These are phyloP conservation scores for Protomyces arabidopsidicola DNA, from an alignment of 1,139 yeast genomes.

Conservation along the genomic window DNA sequence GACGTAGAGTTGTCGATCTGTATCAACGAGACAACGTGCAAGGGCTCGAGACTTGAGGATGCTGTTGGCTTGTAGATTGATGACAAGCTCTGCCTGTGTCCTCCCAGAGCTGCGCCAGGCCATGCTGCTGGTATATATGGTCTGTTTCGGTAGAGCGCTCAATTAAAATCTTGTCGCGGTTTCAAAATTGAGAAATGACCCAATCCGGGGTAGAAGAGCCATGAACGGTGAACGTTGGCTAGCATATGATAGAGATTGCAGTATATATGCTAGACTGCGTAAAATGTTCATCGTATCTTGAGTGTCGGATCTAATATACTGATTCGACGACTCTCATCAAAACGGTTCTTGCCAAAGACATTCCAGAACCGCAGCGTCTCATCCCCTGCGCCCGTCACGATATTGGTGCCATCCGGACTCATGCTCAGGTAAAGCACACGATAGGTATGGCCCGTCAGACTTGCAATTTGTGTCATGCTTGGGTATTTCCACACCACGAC, in stretches of 20 bases:
- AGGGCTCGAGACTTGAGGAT: not conserved
- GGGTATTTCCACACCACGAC: slow-evolving; percentile 94
- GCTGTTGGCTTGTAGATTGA: not conserved
- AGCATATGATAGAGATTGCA: too few relatives aligned
- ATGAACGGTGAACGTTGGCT: too few relatives aligned
- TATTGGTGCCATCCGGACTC: slow-evolving; percentile 96
- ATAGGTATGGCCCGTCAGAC: slow-evolving; percentile 88
- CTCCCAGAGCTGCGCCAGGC: not conserved
- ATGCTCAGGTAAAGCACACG: slow-evolving; percentile 83
- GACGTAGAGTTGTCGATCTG: slow-evolving; percentile 3
- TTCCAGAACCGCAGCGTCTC: slow-evolving; percentile 59
- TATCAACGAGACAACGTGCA: not conserved
- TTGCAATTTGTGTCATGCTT: slow-evolving; percentile 86
- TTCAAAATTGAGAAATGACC: too few relatives aligned
- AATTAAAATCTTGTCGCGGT: too few relatives aligned
- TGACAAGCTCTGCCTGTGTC: not conserved
- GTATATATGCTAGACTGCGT: too few relatives aligned
- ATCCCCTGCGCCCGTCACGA: slow-evolving; percentile 99
- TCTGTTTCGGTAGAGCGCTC: too few relatives aligned
- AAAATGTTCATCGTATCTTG: slow-evolving; percentile 15
- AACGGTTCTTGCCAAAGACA: slow-evolving; percentile 31
- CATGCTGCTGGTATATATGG: not conserved
- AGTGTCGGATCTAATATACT: slow-evolving; percentile 20
- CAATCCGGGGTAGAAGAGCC: too few relatives aligned
- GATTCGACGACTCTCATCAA: slow-evolving; percentile 18